phyloP scores from a whole-genome alignment of 2,329 filamentous ascomycete genomes.

The Trichoderma gracile region DNA sequence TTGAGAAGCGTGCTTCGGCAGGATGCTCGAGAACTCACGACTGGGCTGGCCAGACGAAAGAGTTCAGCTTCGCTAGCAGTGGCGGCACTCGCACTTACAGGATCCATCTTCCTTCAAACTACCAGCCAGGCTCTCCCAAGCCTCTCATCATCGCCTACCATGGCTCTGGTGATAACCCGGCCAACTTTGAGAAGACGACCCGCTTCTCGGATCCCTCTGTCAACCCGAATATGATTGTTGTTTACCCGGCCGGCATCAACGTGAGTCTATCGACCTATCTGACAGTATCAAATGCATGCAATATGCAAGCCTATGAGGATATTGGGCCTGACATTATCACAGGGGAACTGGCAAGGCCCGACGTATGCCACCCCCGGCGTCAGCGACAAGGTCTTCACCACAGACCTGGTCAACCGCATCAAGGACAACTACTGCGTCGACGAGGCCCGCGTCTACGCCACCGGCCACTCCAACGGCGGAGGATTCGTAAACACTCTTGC shows the following conservation, averaged over 20 bases:
- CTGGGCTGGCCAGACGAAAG: conserved; percentile 29
- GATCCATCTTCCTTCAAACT: conserved; percentile 34
- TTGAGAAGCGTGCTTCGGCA: background rate
- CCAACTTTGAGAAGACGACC: conserved; percentile 38
- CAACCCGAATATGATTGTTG: conserved; percentile 41
- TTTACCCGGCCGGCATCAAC: conserved; percentile 49
- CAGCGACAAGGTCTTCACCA: conserved; percentile 47
- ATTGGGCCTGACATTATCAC: background rate
- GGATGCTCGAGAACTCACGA: conserved; percentile 30
- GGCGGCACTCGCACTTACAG: conserved; percentile 28
- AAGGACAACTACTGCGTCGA: conserved; percentile 44
- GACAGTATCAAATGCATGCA: background rate
- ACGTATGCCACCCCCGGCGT: conserved; percentile 39
- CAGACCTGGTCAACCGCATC: conserved; percentile 45
- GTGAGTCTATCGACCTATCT: conserved; percentile 28
- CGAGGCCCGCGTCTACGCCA: conserved; percentile 44
- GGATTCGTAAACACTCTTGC: conserved; percentile 47
- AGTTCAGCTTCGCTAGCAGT: conserved; percentile 33
- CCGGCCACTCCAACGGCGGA: conserved; percentile 48
- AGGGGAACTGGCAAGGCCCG: conserved; percentile 45
- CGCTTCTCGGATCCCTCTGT: conserved; percentile 43
- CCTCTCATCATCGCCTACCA: conserved; percentile 52
- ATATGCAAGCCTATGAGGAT: background rate
- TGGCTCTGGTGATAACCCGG: conserved; percentile 42
- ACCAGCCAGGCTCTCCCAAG: conserved; percentile 37